Evolutionary conservation across 2,329 filamentous ascomycete genomes (phyloP).

Genomic region (Mariannaea elegans): DNA sequence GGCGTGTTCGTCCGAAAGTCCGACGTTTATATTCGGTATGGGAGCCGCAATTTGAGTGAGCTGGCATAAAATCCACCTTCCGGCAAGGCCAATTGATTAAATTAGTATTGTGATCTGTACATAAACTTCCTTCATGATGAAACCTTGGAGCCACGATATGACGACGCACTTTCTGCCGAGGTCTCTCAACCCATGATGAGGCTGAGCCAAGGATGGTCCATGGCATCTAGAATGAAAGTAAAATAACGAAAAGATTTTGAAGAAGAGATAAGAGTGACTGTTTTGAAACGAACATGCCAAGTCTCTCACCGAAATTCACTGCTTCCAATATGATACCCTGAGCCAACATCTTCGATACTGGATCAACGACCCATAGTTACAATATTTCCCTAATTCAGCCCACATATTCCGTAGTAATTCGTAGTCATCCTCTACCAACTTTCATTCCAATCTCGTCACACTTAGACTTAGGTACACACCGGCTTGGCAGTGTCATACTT

Average conservation of each 20-base stretch:
- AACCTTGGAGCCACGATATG: background rate
- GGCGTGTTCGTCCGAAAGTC: background rate
- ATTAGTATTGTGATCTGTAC: background rate
- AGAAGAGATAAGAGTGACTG: background rate
- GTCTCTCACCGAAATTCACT: background rate
- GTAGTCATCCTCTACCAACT: background rate
- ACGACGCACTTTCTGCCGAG: background rate
- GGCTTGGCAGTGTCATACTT: slow-evolving; percentile 34
- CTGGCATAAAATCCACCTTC: background rate
- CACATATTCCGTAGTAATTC: background rate
- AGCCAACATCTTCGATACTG: background rate
- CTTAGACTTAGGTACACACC: too few species aligned
- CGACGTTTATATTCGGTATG: background rate
- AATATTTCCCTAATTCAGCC: background rate
- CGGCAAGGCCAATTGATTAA: background rate
- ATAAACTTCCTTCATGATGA: background rate
- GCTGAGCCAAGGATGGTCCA: background rate
- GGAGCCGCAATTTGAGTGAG: background rate
- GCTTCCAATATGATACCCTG: background rate
- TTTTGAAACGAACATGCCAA: slow-evolving; percentile 3
- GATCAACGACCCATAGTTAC: background rate
- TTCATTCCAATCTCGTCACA: background rate
- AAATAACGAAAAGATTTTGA: slow-evolving; percentile 1
- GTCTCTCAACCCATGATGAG: too few species aligned
- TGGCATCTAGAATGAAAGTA: background rate